Evolutionary conservation across 192 early-diverging fungal genomes (phyloP).

Genomic region (Geosiphon pyriformis): DNA sequence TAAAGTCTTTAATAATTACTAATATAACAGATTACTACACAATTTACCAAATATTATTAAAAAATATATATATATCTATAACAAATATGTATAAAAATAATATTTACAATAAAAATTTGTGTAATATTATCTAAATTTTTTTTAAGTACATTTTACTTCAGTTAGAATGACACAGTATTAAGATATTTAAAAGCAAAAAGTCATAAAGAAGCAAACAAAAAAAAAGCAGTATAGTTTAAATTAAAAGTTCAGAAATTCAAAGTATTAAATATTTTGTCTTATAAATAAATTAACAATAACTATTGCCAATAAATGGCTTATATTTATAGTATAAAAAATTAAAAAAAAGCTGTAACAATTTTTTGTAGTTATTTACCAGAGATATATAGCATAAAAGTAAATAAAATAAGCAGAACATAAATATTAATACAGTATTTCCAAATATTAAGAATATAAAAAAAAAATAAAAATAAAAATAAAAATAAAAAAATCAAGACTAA

Average conservation of each 20-base stretch:
- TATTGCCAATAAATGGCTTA: background rate
- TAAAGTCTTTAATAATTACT: background rate
- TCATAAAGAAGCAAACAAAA: background rate
- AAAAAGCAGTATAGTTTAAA: background rate
- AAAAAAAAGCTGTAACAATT: background rate
- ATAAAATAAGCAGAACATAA: background rate
- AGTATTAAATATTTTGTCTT: too few species aligned
- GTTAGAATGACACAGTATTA: background rate
- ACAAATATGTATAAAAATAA: background rate
- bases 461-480: conserved; percentile 4
- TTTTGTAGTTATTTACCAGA: background rate
- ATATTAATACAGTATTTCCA: background rate
- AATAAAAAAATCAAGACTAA: conserved; percentile 5
- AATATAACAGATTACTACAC: background rate
- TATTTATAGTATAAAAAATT: conserved; percentile 6
- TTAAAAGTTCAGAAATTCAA: too few species aligned
- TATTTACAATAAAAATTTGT: background rate
- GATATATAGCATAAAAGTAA: background rate
- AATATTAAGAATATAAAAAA: background rate
- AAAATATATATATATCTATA: conserved; percentile 1
- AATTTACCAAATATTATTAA: background rate
- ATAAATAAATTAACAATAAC: background rate
- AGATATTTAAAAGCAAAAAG: background rate
- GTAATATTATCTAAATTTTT: conserved; percentile 1
- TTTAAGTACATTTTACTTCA: background rate